These are phyloP conservation scores for carrot (Daucus carota) DNA, from an alignment of 129 eudicot species.

Conservation along the genomic window DH1_v3.0 NC_030384.2:37785001-37785500, in stretches of 20 bases:
- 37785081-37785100: slow-evolving; percentile 62
- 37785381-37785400: neutral
- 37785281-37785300: neutral
- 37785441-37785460: too few relatives aligned
- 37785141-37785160: neutral
- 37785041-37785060: slow-evolving; percentile 87
- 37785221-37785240: neutral
- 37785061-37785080: slow-evolving; percentile 87
- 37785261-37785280: neutral
- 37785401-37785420: neutral
- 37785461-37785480: neutral
- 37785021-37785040: slow-evolving; percentile 44
- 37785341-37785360: neutral
- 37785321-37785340: neutral
- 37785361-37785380: neutral
- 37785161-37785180: neutral
- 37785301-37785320: neutral
- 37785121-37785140: neutral
- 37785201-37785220: neutral
- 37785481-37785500: neutral
- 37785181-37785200: neutral
- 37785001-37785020: slow-evolving; percentile 10
- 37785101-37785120: neutral
- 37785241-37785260: neutral
- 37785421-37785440: neutral